Evolutionary conservation across 345 rosid genomes (phyloP).

Genomic region (Litchi chinensis): DNA sequence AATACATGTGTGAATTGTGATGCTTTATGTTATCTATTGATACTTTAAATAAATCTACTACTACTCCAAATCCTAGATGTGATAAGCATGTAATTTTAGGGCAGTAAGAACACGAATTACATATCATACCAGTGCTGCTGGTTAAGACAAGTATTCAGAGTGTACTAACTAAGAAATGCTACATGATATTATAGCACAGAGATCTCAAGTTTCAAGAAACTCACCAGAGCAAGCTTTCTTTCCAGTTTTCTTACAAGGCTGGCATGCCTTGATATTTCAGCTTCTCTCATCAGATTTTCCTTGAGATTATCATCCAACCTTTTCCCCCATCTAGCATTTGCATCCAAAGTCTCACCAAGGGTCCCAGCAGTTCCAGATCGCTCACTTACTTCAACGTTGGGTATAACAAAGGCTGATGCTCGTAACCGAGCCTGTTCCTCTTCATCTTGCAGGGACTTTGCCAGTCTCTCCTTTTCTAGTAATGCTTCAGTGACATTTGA

Average conservation of each 20-base stretch:
- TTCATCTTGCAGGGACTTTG: constrained; percentile 64
- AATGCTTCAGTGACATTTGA: constrained; percentile 74
- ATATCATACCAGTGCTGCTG: constrained; percentile 7
- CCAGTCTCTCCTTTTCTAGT: constrained; percentile 77
- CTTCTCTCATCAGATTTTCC: constrained; percentile 65
- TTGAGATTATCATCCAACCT: constrained; percentile 52
- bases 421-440: constrained; percentile 85
- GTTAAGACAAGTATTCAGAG: background rate
- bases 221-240: constrained; percentile 70
- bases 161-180: constrained; percentile 7
- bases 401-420: constrained; percentile 59
- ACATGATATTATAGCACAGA: constrained; percentile 1
- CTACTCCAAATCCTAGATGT: background rate
- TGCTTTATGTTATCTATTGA: background rate
- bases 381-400: constrained; percentile 37
- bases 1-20: background rate
- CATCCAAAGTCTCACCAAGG: constrained; percentile 87
- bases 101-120: background rate
- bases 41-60: background rate
- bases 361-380: constrained; percentile 70
- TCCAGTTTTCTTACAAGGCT: constrained; percentile 71
- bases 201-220: constrained; percentile 37
- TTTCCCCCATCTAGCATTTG: constrained; percentile 77
- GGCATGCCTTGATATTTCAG: constrained; percentile 64
- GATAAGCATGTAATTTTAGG: background rate